Percentiles rank a stretch among this genome's conserved stretches.
Evolutionary conservation across 225 moss, liverwort and hornwort species (phyloP).

Genomic region (Climacium dendroides): DNA sequence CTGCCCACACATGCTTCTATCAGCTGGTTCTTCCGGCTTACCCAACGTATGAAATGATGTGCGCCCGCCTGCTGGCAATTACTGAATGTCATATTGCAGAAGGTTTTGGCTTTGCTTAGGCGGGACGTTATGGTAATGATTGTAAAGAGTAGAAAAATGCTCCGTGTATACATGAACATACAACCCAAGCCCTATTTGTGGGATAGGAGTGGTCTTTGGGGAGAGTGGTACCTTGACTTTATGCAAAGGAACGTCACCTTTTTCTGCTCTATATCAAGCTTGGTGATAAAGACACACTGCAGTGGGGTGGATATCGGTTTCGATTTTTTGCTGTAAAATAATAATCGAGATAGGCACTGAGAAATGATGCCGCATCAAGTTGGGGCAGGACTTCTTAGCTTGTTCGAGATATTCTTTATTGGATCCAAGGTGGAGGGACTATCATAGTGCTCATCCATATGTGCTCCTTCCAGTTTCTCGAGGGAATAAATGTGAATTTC

Average conservation of each 20-base stretch:
- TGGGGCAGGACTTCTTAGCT: slow-evolving; percentile 42
- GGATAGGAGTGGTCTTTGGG: slow-evolving; percentile 7
- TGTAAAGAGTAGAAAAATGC: slow-evolving; percentile 14
- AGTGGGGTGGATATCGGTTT: slow-evolving; percentile 6
- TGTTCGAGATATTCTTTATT: slow-evolving; percentile 69
- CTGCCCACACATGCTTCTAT: slow-evolving; percentile 96
- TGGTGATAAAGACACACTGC: slow-evolving; percentile 4
- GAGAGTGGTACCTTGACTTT: slow-evolving; percentile 19
- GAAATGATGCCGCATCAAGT: slow-evolving; percentile 44
- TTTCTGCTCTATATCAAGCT: slow-evolving; percentile 9
- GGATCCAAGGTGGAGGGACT: slow-evolving; percentile 29
- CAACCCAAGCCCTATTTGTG: neutral
- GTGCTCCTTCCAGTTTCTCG: slow-evolving; percentile 36
- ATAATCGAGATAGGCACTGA: slow-evolving; percentile 30
- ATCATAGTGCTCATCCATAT: slow-evolving; percentile 19
- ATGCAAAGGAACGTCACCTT: slow-evolving; percentile 23
- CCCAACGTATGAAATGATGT: slow-evolving; percentile 76
- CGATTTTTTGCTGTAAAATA: slow-evolving; percentile 59
- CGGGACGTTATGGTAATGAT: neutral
- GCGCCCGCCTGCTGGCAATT: slow-evolving; percentile 65
- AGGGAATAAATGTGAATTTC: slow-evolving; percentile 53
- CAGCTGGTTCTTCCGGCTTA: slow-evolving; percentile 88
- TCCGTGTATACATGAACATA: neutral
- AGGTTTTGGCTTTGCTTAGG: slow-evolving; percentile 94
- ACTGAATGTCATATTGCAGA: slow-evolving; percentile 83